phyloP scores from a whole-genome alignment of 352 stramenopile genomes.

The Poterioochromonas sp. region DNA sequence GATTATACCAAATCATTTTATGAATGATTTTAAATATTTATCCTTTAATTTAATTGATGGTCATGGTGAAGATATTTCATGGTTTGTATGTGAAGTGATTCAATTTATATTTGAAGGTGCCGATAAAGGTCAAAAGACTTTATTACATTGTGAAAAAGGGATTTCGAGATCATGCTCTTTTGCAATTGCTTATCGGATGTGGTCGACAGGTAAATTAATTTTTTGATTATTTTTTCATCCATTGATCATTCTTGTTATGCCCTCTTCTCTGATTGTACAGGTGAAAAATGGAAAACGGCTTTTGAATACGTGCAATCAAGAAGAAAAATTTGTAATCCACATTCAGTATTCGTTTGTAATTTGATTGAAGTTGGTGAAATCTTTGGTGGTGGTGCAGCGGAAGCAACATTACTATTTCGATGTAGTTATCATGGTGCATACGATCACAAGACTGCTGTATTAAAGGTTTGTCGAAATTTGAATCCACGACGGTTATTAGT shows the following conservation, averaged over 20 bases:
- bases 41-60: constrained; percentile 53
- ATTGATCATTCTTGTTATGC: neutral
- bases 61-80: constrained; percentile 55
- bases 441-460: constrained; percentile 10
- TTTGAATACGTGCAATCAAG: constrained; percentile 19
- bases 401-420: constrained; percentile 1
- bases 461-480: constrained; percentile 33
- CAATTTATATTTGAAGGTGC: constrained; percentile 46
- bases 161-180: constrained; percentile 60
- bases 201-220: neutral
- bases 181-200: constrained; percentile 58
- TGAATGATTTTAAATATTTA: constrained; percentile 13
- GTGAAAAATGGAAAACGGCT: neutral
- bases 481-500: constrained; percentile 49
- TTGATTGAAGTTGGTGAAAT: constrained; percentile 23
- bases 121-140: constrained; percentile 38
- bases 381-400: neutral
- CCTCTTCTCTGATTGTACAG: neutral
- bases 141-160: constrained; percentile 62
- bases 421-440: constrained; percentile 49
- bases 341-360: constrained; percentile 5
- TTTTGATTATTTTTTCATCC: neutral
- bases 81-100: constrained; percentile 54
- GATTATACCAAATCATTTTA: neutral
- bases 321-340: neutral